phyloP scores from a whole-genome alignment of 139 green algal species.

The Auxenochlorella pyrenoidosa region DNA sequence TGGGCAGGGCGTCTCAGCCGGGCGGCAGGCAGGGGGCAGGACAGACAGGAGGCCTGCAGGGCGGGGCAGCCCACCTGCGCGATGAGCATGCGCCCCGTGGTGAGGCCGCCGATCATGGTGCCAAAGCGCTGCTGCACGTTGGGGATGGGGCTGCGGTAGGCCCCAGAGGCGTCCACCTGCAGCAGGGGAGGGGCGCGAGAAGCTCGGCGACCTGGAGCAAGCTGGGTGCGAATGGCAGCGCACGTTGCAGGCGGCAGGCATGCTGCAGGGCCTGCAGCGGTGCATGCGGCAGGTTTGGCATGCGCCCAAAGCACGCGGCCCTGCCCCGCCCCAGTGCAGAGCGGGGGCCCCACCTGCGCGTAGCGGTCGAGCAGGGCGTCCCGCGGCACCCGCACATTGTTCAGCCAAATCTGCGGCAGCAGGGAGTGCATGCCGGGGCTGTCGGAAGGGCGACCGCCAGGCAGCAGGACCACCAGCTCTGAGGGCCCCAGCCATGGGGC shows the following conservation, averaged over 20 bases:
- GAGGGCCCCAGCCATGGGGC: too few relatives aligned
- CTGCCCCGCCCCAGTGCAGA: too few relatives aligned
- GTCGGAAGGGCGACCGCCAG: too few relatives aligned
- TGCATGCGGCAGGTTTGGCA: too few relatives aligned
- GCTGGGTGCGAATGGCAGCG: neutral
- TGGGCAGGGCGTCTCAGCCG: neutral
- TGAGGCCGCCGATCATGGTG: slow-evolving; percentile 82
- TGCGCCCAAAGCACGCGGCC: too few relatives aligned
- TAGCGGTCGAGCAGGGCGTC: slow-evolving; percentile 77
- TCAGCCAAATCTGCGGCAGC: slow-evolving; percentile 73
- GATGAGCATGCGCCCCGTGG: slow-evolving; percentile 31
- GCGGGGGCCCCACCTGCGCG: slow-evolving; percentile 37
- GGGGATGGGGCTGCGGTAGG: slow-evolving; percentile 74
- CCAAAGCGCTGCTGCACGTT: slow-evolving; percentile 81
- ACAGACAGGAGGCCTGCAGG: neutral
- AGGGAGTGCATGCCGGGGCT: neutral
- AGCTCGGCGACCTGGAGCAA: neutral
- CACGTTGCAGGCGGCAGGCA: neutral
- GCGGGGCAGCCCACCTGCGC: neutral
- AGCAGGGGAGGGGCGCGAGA: neutral
- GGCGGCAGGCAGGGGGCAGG: neutral
- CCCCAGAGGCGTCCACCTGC: slow-evolving; percentile 29
- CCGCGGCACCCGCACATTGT: slow-evolving; percentile 76
- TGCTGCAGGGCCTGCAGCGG: neutral
- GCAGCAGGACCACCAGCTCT: neutral